These are phyloP conservation scores for Ophiostoma novo-ulmi DNA, from an alignment of 2,329 filamentous ascomycete genomes.

Conservation along the genomic window DNA sequence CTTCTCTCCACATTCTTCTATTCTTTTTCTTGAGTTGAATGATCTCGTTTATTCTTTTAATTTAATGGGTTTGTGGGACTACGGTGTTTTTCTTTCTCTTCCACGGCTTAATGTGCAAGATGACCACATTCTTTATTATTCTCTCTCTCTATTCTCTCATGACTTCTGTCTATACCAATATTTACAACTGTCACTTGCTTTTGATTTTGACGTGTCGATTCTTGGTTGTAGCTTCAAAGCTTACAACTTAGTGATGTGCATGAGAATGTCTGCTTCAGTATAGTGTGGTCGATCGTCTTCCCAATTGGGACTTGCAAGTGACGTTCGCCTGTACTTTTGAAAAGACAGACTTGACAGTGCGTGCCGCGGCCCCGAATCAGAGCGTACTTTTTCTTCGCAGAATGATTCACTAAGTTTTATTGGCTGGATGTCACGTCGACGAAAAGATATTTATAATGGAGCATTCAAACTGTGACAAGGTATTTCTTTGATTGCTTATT, in stretches of 20 bases:
- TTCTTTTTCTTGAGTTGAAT: neutral
- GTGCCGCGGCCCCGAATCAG: neutral
- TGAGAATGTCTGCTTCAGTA: neutral
- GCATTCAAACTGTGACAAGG: neutral
- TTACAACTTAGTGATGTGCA: neutral
- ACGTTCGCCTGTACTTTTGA: neutral
- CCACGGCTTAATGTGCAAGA: slow-evolving; percentile 2
- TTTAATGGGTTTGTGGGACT: slow-evolving; percentile 4
- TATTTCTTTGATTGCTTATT: neutral
- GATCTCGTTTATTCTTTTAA: neutral
- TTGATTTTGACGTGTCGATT: neutral
- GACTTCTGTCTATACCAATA: neutral
- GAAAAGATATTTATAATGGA: neutral
- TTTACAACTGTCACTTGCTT: neutral
- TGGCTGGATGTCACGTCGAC: neutral
- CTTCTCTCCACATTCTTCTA: neutral
- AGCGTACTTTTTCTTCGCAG: neutral
- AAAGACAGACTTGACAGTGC: neutral
- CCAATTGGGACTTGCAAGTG: slow-evolving; percentile 1
- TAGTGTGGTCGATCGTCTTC: neutral
- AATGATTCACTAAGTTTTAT: neutral
- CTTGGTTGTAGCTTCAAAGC: too few species aligned
- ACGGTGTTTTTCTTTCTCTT: slow-evolving; percentile 9
- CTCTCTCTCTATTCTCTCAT: neutral
- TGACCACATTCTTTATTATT: neutral